Base-by-base conservation (phyloP, 2,329 filamentous ascomycete species). In the Pestalotiopsis sp. region DNA sequence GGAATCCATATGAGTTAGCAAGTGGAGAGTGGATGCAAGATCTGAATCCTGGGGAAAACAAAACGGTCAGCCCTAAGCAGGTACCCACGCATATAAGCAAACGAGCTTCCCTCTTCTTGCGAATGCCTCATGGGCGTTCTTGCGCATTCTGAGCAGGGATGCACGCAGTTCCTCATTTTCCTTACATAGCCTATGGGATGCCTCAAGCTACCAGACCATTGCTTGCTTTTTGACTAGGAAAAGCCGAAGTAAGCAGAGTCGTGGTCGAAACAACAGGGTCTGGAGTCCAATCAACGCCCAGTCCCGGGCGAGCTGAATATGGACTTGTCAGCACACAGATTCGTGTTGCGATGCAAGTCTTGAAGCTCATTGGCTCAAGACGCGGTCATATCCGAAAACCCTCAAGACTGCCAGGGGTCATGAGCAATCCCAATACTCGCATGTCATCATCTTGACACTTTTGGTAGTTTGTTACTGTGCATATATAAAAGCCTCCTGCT, bases 271-370 rank as follows among this genome's bases (percentile, higher is more conserved):
- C 2, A 5, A n/a, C 7, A 20, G 44, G 44, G 44, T 52, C 17
- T 17, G 3, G 17, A 3, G 17, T n/a, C 44, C 44, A 52, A 52
- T 52, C 44, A 52, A 52, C 22, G 44, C 44, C 20, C 44, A 52
- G 44, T 20, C 17, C n/a, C 10, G 10, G 17, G 44, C 14, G 30
- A 52, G 44, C 44, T 52, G 44, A n/a, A 52, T 7, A 9, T 17
- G 17, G 4, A 52, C 20, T 20, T 20, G 44, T 52, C 44, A 52
- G 44, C 44, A 52, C 44, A n/a, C 44, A 17, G 17, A 52, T n/a
- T n/a, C 10, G 17, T 70, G 68, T 44, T 14, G 20, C n/a, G 67
- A 30, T 30, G 13, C 17, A n/a, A 9, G 20, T 52, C 17, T n/a
- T 6, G 14, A 52, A n/a, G 44, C 7, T n/a, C 17, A 52, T 52